Evolutionary conservation across 106 monocot genomes (phyloP).

Genomic region (Cymbidium sinense): DNA sequence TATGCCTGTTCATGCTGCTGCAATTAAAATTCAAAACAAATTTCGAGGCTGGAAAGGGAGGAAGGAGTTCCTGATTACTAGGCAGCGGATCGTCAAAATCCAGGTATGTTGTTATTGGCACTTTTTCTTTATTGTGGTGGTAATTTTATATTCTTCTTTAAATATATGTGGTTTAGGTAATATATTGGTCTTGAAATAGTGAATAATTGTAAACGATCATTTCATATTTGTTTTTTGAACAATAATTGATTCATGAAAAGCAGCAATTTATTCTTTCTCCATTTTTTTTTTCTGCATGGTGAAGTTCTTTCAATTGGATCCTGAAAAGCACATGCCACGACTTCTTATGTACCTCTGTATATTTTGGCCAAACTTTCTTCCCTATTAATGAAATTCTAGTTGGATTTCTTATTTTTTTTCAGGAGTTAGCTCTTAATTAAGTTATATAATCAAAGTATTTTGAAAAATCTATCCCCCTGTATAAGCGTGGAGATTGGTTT

Average conservation of each 20-base stretch:
- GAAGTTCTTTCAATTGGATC: not conserved
- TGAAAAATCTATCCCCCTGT: no score
- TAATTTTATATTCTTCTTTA: not conserved
- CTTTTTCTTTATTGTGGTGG: not conserved
- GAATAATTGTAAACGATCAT: not conserved
- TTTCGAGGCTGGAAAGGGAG: slow-evolving; percentile 98
- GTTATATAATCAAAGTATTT: no score
- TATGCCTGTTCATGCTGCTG: slow-evolving; percentile 61
- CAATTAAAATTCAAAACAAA: slow-evolving; percentile 83
- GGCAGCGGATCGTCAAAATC: slow-evolving; percentile 85
- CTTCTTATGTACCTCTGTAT: not conserved
- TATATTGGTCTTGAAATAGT: not conserved
- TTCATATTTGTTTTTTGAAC: not conserved
- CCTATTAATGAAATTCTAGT: no score
- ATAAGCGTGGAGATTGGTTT: no score
- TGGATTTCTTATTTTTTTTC: no score
- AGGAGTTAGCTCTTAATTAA: no score
- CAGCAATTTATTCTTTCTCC: not conserved
- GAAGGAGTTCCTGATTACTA: slow-evolving; percentile 73
- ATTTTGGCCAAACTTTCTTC: not conserved
- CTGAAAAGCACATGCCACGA: not conserved
- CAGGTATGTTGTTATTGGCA: slow-evolving; percentile 44
- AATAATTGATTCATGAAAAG: not conserved
- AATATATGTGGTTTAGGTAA: not conserved
- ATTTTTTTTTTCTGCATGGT: not conserved